phyloP scores from a whole-genome alignment of 2,329 filamentous ascomycete species.

The Fusarium abutilonis region DNA sequence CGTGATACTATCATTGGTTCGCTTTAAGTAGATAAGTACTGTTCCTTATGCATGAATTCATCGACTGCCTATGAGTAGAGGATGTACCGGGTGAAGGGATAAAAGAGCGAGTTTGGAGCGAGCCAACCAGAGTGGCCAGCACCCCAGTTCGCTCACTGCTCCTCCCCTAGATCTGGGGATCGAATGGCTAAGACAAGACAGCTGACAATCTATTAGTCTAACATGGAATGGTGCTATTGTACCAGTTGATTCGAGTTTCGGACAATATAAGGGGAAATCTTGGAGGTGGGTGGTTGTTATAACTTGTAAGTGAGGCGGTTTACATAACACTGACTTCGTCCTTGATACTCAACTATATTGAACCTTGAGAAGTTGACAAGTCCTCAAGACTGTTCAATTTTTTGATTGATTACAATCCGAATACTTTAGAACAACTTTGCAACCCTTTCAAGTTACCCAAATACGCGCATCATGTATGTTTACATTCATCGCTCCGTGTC shows the following conservation, averaged over 20 bases:
- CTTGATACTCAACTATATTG: not conserved
- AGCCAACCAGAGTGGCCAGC: conserved; percentile 20
- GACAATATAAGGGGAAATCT: not conserved
- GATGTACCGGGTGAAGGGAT: conserved; percentile 34
- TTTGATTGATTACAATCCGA: too few species aligned
- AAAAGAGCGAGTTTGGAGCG: conserved; percentile 12
- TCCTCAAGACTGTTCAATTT: too few species aligned
- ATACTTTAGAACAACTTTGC: too few species aligned
- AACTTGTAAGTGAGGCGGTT: conserved; percentile 15
- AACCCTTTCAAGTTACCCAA: too few species aligned
- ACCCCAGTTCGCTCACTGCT: not conserved
- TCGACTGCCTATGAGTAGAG: not conserved
- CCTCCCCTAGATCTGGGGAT: conserved; percentile 17
- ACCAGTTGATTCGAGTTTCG: conserved; percentile 3
- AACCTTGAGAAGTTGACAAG: not conserved
- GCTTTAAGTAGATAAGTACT: not conserved
- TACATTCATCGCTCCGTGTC: conserved; percentile 32
- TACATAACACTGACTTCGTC: not conserved
- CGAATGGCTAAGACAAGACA: not conserved
- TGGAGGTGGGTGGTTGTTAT: not conserved
- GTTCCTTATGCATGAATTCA: not conserved
- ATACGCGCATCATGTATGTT: too few species aligned
- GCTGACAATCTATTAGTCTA: too few species aligned
- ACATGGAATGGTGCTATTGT: not conserved
- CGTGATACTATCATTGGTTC: too few species aligned